phyloP scores from a whole-genome alignment of 2,329 filamentous ascomycete genomes.

The Cryphonectria naterciae region DNA sequence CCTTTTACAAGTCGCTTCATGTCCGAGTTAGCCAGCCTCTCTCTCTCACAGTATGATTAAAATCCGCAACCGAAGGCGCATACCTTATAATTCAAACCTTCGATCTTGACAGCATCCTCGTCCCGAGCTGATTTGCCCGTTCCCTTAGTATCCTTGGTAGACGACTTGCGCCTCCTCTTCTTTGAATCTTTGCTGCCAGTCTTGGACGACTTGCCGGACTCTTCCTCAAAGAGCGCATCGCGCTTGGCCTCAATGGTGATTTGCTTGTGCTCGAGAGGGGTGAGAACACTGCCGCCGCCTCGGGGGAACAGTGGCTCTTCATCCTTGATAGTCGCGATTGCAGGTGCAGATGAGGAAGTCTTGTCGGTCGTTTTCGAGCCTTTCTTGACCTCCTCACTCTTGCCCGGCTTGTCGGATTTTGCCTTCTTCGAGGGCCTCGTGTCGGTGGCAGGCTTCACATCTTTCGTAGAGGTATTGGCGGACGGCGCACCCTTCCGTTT shows the following conservation, averaged over 20 bases:
- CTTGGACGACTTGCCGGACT: constrained; percentile 57
- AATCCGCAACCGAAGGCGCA: constrained; percentile 31
- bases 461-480: constrained; percentile 53
- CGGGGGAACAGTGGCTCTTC: constrained; percentile 91
- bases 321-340: constrained; percentile 60
- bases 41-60: constrained; percentile 23
- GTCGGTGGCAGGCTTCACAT: constrained; percentile 50
- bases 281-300: constrained; percentile 88
- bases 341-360: constrained; percentile 15
- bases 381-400: constrained; percentile 38
- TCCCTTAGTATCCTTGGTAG: constrained; percentile 53
- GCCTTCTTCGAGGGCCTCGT: constrained; percentile 54
- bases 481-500: constrained; percentile 63
- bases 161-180: constrained; percentile 61
- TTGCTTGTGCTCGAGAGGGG: constrained; percentile 93
- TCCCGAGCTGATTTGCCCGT: constrained; percentile 55
- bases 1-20: constrained; percentile 78
- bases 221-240: constrained; percentile 88
- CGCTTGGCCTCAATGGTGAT: constrained; percentile 91
- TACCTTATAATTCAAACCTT: constrained; percentile 89
- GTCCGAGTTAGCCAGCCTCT: constrained; percentile 17
- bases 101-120: constrained; percentile 70
- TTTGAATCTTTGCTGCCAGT: constrained; percentile 49
- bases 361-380: constrained; percentile 33
- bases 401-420: constrained; percentile 42